Percentiles rank a stretch among this genome's conserved stretches.
Evolutionary conservation across 2,329 filamentous ascomycete species (phyloP).

Genomic region (Penicillium glabrum): DNA sequence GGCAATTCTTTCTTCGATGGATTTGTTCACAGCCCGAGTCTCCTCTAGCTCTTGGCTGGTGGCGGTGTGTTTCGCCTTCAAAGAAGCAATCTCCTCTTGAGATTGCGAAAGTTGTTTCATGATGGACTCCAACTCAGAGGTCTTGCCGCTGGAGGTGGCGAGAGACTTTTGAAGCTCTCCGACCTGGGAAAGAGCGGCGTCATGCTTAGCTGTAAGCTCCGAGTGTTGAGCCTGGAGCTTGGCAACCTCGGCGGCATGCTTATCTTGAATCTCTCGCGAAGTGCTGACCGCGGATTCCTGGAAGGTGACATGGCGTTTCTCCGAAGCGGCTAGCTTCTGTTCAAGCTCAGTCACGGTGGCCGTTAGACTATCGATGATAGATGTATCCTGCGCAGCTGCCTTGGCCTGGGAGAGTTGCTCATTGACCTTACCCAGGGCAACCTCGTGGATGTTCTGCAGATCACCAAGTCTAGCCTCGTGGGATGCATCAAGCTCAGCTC

Average conservation of each 20-base stretch:
- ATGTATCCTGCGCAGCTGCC: constrained; percentile 37
- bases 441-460: constrained; percentile 37
- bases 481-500: constrained; percentile 36
- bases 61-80: constrained; percentile 32
- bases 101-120: constrained; percentile 51
- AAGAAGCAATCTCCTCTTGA: constrained; percentile 32
- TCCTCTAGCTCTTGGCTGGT: constrained; percentile 34
- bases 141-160: constrained; percentile 72
- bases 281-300: constrained; percentile 41
- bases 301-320: constrained; percentile 38
- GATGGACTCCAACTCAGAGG: constrained; percentile 65
- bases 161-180: constrained; percentile 83
- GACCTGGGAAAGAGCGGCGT: constrained; percentile 53
- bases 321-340: constrained; percentile 61
- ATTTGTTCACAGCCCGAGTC: constrained; percentile 26
- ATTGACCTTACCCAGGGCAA: constrained; percentile 32
- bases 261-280: constrained; percentile 25
- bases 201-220: constrained; percentile 44
- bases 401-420: constrained; percentile 37
- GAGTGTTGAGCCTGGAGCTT: constrained; percentile 44
- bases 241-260: constrained; percentile 48
- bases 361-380: constrained; percentile 38
- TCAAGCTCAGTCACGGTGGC: constrained; percentile 55
- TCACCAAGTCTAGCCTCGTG: constrained; percentile 37
- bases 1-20: constrained; percentile 34